Evolutionary conservation across 208 protist species (phyloP).

Genomic region (Crithidia thermophila): DNA sequence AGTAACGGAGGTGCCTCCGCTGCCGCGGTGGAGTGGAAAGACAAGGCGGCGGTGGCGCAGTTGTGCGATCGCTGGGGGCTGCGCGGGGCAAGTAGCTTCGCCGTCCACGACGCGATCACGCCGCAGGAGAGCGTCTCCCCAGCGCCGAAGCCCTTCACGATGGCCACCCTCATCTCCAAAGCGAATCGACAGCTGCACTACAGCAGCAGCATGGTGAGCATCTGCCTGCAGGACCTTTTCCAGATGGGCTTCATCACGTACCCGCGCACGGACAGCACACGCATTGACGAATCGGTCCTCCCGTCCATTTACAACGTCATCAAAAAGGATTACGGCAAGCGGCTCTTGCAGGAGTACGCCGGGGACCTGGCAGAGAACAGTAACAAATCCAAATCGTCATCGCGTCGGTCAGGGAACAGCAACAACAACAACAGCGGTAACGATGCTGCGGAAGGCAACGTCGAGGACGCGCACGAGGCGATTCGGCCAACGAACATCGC

Average conservation of each 20-base stretch:
- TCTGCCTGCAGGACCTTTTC: conserved; percentile 87
- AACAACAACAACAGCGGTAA: conserved; percentile 38
- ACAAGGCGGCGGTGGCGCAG: conserved; percentile 28
- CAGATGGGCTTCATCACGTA: conserved; percentile 92
- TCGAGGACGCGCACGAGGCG: conserved; percentile 92
- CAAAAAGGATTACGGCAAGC: conserved; percentile 97
- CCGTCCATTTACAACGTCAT: conserved; percentile 98
- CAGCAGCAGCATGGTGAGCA: conserved; percentile 76
- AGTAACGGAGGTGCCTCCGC: conserved; percentile 8
- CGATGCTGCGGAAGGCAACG: conserved; percentile 48
- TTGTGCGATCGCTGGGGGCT: conserved; percentile 42
- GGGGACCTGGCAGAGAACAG: conserved; percentile 1
- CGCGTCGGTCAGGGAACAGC: background rate
- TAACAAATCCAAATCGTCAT: background rate
- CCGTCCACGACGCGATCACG: conserved; percentile 30
- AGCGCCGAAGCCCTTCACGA: conserved; percentile 86
- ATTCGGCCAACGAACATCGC: conserved; percentile 90
- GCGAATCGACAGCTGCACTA: conserved; percentile 86
- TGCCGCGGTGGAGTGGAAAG: conserved; percentile 38
- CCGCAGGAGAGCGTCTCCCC: conserved; percentile 39
- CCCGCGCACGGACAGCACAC: conserved; percentile 88
- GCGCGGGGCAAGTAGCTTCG: conserved; percentile 22
- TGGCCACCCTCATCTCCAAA: conserved; percentile 87
- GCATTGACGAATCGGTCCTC: conserved; percentile 94
- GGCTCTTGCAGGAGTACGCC: conserved; percentile 91